A percentile compares a stretch with the other conserved stretches of the same genome.
These are phyloP conservation scores for Pseudocercospora musae DNA, from an alignment of 2,329 filamentous ascomycete species.

Conservation along the genomic window DNA sequence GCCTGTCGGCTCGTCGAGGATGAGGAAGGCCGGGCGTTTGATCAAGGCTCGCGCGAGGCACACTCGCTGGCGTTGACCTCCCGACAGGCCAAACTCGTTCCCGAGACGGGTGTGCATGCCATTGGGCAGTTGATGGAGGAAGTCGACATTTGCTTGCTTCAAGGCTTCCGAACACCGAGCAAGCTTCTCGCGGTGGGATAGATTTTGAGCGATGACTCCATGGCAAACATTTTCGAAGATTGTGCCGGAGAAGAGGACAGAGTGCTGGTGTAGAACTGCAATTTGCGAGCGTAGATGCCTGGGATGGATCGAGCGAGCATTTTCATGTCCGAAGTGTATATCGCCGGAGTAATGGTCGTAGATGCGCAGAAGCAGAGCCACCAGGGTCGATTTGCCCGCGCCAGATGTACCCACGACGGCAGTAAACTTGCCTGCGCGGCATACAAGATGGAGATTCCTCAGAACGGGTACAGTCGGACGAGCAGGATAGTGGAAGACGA, in stretches of 20 bases:
- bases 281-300: conserved; percentile 40
- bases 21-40: conserved; percentile 43
- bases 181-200: conserved; percentile 25
- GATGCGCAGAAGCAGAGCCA: conserved; percentile 42
- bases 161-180: conserved; percentile 34
- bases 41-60: conserved; percentile 48
- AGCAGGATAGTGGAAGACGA: conserved; percentile 46
- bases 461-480: conserved; percentile 42
- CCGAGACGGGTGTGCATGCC: conserved; percentile 45
- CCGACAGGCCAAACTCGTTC: conserved; percentile 44
- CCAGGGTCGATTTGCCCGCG: conserved; percentile 45
- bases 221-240: conserved; percentile 46
- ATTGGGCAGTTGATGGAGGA: conserved; percentile 44
- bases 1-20: conserved; percentile 48
- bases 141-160: conserved; percentile 42
- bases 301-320: conserved; percentile 40
- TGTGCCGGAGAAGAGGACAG: conserved; percentile 44
- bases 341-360: conserved; percentile 43
- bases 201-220: conserved; percentile 30
- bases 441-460: conserved; percentile 36
- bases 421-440: conserved; percentile 42
- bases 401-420: conserved; percentile 47
- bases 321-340: conserved; percentile 39
- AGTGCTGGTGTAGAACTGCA: conserved; percentile 46
- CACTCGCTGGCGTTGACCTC: conserved; percentile 47